Base-by-base conservation (phyloP, 1,139 yeast genomes). In the Kurtzmaniella quercitrusa region DNA sequence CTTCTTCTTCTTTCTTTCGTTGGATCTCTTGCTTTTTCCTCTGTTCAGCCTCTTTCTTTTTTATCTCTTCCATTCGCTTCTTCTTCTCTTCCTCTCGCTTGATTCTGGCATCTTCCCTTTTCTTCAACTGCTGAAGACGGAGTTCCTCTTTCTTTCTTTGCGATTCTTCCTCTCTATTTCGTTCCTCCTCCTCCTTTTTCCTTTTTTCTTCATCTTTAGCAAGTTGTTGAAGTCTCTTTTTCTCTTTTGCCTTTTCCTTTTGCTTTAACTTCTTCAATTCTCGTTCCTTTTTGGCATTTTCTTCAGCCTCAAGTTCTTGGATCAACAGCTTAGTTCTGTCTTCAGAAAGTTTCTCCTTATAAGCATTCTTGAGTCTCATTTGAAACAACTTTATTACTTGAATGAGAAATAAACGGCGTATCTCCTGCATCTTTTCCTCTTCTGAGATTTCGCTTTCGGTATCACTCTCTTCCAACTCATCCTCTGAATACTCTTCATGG, bases 301-400 rank as follows among this genome's bases (percentile, higher is more conserved):
- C 86, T 60, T 86, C 95, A 16, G 84, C 88, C 47, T 86, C 95
- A 39, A 88, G 74, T 57, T 88, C 96, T 54, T 80, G 88, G 48
- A 87, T 77, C 48, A 85, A 76, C 59, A 73, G 80, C 53, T 76
- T 80, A 42, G 87, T 84, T 43, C 88, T 75, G 53, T 85, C 94
- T 48, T 80, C 82, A 2, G 94, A 84, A 15, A 84, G 74, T 48
- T 81, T 81, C 50, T 83, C 89, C 47, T 84, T 83, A 59, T 83
- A 85, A 20, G 89, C 88, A 45, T 71, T 76, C 57, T 84, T 73
- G 35, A 88, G 78, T 43, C 88, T 73, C 52, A 78, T 82, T 54
- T 85, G 89, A 54, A 88, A 76, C 53, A 87, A 68, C 45, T 85
- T 78, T 12, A 91, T 84, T 1, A 88, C 85, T 50, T 88, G 80